phyloP scores from a whole-genome alignment of 352 stramenopile species.

The Phytophthora colocasiae region DNA sequence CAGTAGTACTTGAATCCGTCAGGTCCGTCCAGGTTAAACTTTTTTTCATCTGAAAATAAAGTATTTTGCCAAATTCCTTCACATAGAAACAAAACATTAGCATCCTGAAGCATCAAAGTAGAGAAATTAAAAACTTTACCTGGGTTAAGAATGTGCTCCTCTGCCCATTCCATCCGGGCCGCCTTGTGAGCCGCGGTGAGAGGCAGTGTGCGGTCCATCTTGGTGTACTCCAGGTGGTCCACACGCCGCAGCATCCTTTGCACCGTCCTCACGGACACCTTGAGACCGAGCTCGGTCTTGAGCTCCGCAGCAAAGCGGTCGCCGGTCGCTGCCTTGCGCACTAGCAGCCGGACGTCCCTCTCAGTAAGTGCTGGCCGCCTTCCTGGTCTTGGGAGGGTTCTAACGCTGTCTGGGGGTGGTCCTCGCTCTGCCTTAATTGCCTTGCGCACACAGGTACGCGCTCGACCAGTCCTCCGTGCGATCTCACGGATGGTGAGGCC shows the following conservation, averaged over 20 bases:
- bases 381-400: background rate
- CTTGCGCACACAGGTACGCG: conserved; percentile 2
- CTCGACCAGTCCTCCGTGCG: background rate
- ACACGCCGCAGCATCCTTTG: background rate
- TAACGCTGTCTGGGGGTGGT: background rate
- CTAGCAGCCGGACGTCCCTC: too few relatives aligned
- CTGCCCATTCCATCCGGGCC: background rate
- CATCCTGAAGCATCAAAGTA: too few relatives aligned
- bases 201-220: conserved; percentile 7
- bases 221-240: conserved; percentile 15
- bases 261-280: conserved; percentile 1
- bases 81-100: too few relatives aligned
- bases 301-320: conserved; percentile 2
- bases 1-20: conserved; percentile 7
- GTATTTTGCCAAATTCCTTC: too few relatives aligned
- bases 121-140: too few relatives aligned
- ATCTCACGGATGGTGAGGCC: conserved; percentile 10
- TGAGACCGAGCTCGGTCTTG: conserved; percentile 1
- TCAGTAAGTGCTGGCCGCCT: too few relatives aligned
- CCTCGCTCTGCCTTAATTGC: conserved; percentile 4
- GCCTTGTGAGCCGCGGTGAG: conserved; percentile 8
- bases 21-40: background rate
- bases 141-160: too few relatives aligned
- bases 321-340: too few relatives aligned
- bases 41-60: too few relatives aligned